Evolutionary conservation across 768 basidiomycete genomes (phyloP).

Genomic region (Leucocoprinus birnbaumii): DNA sequence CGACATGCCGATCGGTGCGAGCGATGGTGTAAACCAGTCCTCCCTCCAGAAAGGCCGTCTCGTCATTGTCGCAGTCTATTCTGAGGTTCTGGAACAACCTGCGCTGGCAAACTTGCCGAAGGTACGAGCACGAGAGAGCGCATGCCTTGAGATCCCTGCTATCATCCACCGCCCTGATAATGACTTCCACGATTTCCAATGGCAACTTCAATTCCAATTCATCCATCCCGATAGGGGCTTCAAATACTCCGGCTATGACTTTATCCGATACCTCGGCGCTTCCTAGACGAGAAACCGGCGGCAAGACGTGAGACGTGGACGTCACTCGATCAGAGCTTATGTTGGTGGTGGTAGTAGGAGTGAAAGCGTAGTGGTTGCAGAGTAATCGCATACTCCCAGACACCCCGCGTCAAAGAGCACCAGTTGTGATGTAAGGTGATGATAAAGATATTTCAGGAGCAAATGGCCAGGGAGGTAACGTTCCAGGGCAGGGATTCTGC

Average conservation of each 20-base stretch:
- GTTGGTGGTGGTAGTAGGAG: too few species aligned
- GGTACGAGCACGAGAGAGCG: constrained; percentile 7
- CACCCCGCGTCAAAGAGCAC: neutral
- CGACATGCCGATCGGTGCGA: neutral
- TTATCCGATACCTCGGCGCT: too few species aligned
- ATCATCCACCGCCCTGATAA: constrained; percentile 1
- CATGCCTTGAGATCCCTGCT: constrained; percentile 1
- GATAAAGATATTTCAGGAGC: neutral
- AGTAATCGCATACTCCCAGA: neutral
- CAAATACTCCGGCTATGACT: neutral
- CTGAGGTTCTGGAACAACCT: constrained; percentile 1
- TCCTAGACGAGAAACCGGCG: too few species aligned
- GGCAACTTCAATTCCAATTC: neutral
- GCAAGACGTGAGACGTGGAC: too few species aligned
- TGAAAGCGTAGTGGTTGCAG: neutral
- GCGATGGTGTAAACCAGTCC: constrained; percentile 6
- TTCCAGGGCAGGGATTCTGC: neutral
- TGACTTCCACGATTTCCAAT: constrained; percentile 7
- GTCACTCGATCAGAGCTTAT: too few species aligned
- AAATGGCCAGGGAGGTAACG: neutral
- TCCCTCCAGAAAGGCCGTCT: constrained; percentile 2
- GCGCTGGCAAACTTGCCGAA: constrained; percentile 1
- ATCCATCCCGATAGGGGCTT: neutral
- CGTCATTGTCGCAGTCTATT: constrained; percentile 1
- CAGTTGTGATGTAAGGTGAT: neutral